Base-by-base conservation (phyloP, 495 filamentous ascomycete species). In the Aspergillus cavernicola region DNA sequence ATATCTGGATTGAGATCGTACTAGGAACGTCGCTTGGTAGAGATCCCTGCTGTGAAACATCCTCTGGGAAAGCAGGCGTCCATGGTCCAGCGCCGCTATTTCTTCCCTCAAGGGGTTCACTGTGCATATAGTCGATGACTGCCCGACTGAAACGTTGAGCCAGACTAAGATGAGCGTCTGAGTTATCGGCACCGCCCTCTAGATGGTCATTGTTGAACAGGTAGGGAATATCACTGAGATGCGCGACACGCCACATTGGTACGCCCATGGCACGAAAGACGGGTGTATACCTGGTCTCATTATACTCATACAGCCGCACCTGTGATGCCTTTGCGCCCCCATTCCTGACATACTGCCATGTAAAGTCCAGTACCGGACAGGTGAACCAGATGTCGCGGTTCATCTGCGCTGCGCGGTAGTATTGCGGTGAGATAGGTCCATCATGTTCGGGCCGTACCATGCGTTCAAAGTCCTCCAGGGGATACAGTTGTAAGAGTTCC, bases 151-250 rank as follows among this genome's bases (percentile, higher is more conserved):
- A 43, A 4, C 23, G 11, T 37, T n/a, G 9, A 24, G 45, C 48
- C n/a, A 66, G 49, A 8, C 35, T 54, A 19, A 49, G 51, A 16
- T 66, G 58, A 4, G 16, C n/a, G 0, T 37, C 36, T 1, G 62
- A 66, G 29, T 66, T 68, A 33, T 64, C 63, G 9, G 48, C 41
- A 18, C 57, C 59, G 3, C 52, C 61, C 8, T 37, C 45, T 1
- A 65, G 41, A 22, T 57, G 35, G 5, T 52, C 35, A 16, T 68
- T 68, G 16, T 71, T 69, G 43, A 71, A 66, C 18, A 74, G 48
- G 57, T 79, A 78, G 7, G 74, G 68, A 26, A 79, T 68, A 47
- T 80, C 74, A 13, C 69, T 67, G 1, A 70, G 66, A 51, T 79
- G 77, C 7, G 69, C 54, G 1, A 74, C 70, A 39, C 72, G 62